Conservation (phyloP, 164 flowering plant species). For the Dillenia turbinata region DNA sequence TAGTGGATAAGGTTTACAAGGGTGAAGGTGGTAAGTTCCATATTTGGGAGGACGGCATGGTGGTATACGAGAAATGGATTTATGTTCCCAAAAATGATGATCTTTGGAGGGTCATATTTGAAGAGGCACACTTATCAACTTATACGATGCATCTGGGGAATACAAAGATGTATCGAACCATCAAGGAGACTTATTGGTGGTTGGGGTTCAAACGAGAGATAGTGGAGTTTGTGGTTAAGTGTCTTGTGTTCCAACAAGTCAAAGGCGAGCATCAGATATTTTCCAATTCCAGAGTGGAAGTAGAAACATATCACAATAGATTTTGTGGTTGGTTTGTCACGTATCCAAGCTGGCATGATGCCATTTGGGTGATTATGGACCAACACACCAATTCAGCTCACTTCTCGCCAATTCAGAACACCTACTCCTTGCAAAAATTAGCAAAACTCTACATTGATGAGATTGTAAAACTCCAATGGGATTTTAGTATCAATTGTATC, state of each 20-base stretch:
- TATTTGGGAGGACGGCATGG: neutral
- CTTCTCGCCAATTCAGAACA: neutral
- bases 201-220: neutral
- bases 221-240: neutral
- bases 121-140: constrained; percentile 2
- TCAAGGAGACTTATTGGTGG: constrained; percentile 8
- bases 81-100: neutral
- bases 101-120: neutral
- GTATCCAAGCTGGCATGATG: neutral
- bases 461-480: no score
- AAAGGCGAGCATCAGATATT: constrained; percentile 4
- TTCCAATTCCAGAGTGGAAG: neutral
- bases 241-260: constrained; percentile 1
- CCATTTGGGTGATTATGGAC: constrained; percentile 6
- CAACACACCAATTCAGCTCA: constrained; percentile 3
- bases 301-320: neutral
- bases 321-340: neutral
- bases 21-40: neutral
- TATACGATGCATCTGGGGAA: constrained; percentile 4
- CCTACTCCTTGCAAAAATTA: neutral
- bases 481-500: no score
- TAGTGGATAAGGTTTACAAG: neutral
- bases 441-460: no score
- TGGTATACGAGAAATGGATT: neutral
- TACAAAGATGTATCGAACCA: constrained; percentile 7